phyloP scores from a whole-genome alignment of 1,139 yeast genomes.

The Nematodospora anomalae region DNA sequence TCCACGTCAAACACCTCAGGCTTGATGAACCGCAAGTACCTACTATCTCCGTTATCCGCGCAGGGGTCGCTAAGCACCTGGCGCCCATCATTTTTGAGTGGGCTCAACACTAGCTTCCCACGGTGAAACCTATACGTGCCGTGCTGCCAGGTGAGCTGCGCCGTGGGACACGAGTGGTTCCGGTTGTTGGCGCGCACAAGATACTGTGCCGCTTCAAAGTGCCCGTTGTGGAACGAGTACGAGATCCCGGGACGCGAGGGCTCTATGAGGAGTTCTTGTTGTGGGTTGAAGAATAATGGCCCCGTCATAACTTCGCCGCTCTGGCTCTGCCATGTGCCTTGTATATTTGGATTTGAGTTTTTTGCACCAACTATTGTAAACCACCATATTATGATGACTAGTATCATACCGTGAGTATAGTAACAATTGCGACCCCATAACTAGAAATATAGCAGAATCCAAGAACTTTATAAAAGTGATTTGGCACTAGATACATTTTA shows the following conservation, averaged over 20 bases:
- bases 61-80: slow-evolving; percentile 34
- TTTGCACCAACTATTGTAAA: background rate
- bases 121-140: slow-evolving; percentile 23
- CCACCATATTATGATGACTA: background rate
- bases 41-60: slow-evolving; percentile 18
- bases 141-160: slow-evolving; percentile 32
- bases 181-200: slow-evolving; percentile 24
- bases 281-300: slow-evolving; percentile 28
- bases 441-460: too few species aligned
- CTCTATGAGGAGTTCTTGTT: slow-evolving; percentile 28
- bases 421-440: too few species aligned
- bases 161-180: slow-evolving; percentile 30
- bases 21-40: slow-evolving; percentile 26
- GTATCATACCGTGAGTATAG: too few species aligned
- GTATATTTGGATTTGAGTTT: slow-evolving; percentile 3
- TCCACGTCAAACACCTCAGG: slow-evolving; percentile 23
- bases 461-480: background rate
- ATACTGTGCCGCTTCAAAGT: slow-evolving; percentile 32
- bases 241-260: slow-evolving; percentile 34
- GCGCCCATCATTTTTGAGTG: slow-evolving; percentile 31
- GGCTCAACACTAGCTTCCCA: slow-evolving; percentile 21
- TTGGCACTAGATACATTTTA: too few species aligned
- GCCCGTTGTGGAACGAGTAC: slow-evolving; percentile 31
- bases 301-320: slow-evolving; percentile 30
- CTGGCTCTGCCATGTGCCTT: slow-evolving; percentile 33